Evolutionary conservation across 352 stramenopile genomes (phyloP).

Genomic region (Phytophthora capsici): DNA sequence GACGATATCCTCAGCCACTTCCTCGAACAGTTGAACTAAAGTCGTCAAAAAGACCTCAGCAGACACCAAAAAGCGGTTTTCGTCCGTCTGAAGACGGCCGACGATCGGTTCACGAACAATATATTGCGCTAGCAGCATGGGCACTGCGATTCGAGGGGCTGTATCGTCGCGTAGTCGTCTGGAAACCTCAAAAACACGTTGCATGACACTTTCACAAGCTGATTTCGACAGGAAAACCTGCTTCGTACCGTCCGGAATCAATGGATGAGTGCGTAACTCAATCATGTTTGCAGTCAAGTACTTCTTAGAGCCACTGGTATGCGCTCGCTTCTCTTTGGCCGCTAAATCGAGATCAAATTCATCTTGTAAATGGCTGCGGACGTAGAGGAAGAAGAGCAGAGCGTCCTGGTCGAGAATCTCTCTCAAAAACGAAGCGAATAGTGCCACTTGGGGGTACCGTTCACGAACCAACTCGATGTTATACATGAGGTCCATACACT

Average conservation of each 20-base stretch:
- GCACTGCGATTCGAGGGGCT: slow-evolving; percentile 18
- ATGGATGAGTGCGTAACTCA: slow-evolving; percentile 43
- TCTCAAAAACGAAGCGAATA: slow-evolving; percentile 72
- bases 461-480: slow-evolving; percentile 64
- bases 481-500: slow-evolving; percentile 74
- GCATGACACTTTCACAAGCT: slow-evolving; percentile 58
- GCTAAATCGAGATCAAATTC: slow-evolving; percentile 63
- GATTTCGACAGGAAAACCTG: slow-evolving; percentile 45
- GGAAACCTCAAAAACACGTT: slow-evolving; percentile 46
- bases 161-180: slow-evolving; percentile 2
- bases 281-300: slow-evolving; percentile 47
- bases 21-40: slow-evolving; percentile 55
- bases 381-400: slow-evolving; percentile 67
- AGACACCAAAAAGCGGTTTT: slow-evolving; percentile 36
- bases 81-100: slow-evolving; percentile 6
- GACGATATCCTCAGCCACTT: slow-evolving; percentile 74
- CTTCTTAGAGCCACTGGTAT: slow-evolving; percentile 45
- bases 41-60: slow-evolving; percentile 53
- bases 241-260: slow-evolving; percentile 68
- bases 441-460: slow-evolving; percentile 48
- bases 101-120: slow-evolving; percentile 35
- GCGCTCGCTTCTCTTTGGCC: slow-evolving; percentile 65
- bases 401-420: slow-evolving; percentile 75
- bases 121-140: slow-evolving; percentile 50
- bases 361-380: slow-evolving; percentile 51